A percentile compares a stretch with the other conserved stretches of the same genome.
Evolutionary conservation across 1,284 basidiomycete species (phyloP).

Genomic region (Tetrapyrgos nigripes): DNA sequence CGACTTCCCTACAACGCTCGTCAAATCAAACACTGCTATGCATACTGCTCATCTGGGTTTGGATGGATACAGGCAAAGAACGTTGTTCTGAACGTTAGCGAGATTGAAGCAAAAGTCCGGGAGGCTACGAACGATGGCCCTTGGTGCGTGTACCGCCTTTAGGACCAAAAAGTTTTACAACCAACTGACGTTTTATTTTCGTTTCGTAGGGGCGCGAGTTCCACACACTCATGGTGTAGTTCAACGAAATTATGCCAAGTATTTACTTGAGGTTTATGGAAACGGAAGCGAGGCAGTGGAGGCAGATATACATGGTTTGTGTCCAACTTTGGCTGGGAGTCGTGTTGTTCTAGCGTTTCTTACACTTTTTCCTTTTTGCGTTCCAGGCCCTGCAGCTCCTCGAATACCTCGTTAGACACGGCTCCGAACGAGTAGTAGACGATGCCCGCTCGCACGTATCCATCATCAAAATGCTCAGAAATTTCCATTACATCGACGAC

Average conservation of each 20-base stretch:
- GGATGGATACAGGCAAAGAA: constrained; percentile 83
- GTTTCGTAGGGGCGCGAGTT: too few relatives aligned
- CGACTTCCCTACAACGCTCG: too few relatives aligned
- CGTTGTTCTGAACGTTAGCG: constrained; percentile 92
- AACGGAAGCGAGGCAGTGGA: constrained; percentile 98
- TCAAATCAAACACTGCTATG: too few relatives aligned
- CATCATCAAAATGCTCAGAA: constrained; percentile 97
- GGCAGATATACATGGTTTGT: constrained; percentile 99
- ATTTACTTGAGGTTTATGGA: constrained; percentile 97
- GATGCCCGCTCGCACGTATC: constrained; percentile 95
- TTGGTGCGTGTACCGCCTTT: constrained; percentile 82
- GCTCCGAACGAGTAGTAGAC: constrained; percentile 98
- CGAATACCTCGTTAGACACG: too few relatives aligned
- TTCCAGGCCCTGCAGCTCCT: constrained; percentile 87
- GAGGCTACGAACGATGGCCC: constrained; percentile 99
- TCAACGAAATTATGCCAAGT: too few relatives aligned
- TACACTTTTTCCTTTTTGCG: background rate
- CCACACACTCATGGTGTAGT: too few relatives aligned
- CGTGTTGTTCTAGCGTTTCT: constrained; percentile 11
- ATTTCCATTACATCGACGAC: constrained; percentile 98
- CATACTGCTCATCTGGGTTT: too few relatives aligned
- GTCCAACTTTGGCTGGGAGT: too few relatives aligned
- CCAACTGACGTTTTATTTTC: too few relatives aligned
- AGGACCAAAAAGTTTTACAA: too few relatives aligned
- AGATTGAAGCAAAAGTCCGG: constrained; percentile 97